phyloP scores from a whole-genome alignment of 768 basidiomycete species.

The Paxillus ammoniavirescens region DNA sequence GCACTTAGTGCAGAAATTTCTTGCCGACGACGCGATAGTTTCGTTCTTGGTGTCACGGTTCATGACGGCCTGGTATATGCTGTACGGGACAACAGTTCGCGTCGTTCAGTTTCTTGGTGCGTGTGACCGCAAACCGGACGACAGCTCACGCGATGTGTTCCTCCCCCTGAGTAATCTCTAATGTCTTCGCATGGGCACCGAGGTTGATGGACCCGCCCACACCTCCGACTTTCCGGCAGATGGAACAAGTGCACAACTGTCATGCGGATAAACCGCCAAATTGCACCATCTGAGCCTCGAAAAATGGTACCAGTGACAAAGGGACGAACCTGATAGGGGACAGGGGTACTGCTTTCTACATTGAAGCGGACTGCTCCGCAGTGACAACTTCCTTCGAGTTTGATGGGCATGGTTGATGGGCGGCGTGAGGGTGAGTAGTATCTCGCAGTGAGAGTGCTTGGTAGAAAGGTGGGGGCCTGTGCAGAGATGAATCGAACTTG shows the following conservation, averaged over 20 bases:
- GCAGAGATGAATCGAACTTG: no score
- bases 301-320: neutral
- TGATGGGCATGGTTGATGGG: slow-evolving; percentile 46
- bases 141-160: slow-evolving; percentile 48
- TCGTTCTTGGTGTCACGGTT: slow-evolving; percentile 53
- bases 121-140: neutral
- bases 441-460: no score
- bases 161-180: slow-evolving; percentile 51
- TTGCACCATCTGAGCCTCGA: no score
- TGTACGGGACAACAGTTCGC: slow-evolving; percentile 17
- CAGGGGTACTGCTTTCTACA: slow-evolving; percentile 48
- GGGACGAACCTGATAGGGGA: slow-evolving; percentile 56
- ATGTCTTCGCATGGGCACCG: slow-evolving; percentile 50
- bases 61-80: slow-evolving; percentile 62
- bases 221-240: slow-evolving; percentile 71
- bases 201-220: slow-evolving; percentile 65
- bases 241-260: slow-evolving; percentile 64
- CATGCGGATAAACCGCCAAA: no score
- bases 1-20: slow-evolving; percentile 64
- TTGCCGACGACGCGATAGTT: slow-evolving; percentile 49
- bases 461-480: no score
- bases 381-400: slow-evolving; percentile 42
- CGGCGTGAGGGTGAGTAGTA: no score
- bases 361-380: slow-evolving; percentile 35
- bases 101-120: neutral